Percentiles rank a stretch among this genome's conserved stretches.
Evolutionary conservation across 2,329 filamentous ascomycete genomes (phyloP).

Genomic region (Botrytis deweyae): DNA sequence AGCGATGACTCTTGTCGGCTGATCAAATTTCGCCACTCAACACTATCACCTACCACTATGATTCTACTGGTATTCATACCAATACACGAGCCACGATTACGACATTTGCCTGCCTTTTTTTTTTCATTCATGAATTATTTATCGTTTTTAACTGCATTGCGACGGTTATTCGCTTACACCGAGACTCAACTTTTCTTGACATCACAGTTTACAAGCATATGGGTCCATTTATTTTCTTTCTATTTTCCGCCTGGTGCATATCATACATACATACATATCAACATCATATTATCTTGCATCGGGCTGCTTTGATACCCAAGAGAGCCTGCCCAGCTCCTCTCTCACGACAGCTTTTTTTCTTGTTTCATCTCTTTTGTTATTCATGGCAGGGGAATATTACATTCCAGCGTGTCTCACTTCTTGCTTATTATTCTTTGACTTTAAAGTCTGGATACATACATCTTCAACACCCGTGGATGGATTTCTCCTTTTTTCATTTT

Average conservation of each 20-base stretch:
- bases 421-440: constrained; percentile 12
- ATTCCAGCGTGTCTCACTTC: constrained; percentile 1
- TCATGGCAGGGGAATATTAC: constrained; percentile 6
- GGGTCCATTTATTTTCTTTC: constrained; percentile 14
- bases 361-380: constrained; percentile 18
- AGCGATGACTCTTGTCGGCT: constrained; percentile 19
- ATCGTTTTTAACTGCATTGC: constrained; percentile 28
- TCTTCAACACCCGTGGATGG: constrained; percentile 3
- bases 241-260: constrained; percentile 27
- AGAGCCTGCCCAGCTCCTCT: constrained; percentile 39
- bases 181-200: constrained; percentile 29
- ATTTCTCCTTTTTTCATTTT: background rate
- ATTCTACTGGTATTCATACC: background rate
- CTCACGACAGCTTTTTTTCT: constrained; percentile 22
- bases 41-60: constrained; percentile 2
- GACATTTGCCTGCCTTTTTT: constrained; percentile 13
- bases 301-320: constrained; percentile 37
- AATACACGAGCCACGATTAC: constrained; percentile 16
- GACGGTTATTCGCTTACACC: constrained; percentile 29
- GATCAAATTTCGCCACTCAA: constrained; percentile 15
- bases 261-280: constrained; percentile 17
- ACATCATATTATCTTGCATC: constrained; percentile 30
- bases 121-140: background rate
- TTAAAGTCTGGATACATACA: constrained; percentile 20
- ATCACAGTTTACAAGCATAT: constrained; percentile 23